Evolutionary conservation across 306 rosid genomes (phyloP).

Genomic region (Quercus bicolor): DNA sequence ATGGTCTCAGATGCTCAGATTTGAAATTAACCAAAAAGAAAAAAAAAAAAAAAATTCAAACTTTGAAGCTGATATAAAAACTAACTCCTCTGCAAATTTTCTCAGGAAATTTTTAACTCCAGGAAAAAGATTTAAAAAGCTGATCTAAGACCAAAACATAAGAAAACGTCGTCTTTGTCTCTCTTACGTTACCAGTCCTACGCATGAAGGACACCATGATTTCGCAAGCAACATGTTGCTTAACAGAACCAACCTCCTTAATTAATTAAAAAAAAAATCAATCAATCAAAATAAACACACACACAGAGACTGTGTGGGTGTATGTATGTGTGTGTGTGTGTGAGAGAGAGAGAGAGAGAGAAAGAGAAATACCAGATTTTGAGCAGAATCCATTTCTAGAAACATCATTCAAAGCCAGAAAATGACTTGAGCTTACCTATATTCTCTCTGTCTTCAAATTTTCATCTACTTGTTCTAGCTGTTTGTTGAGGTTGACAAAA

Average conservation of each 20-base stretch:
- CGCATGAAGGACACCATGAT: not conserved
- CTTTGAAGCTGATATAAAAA: not conserved
- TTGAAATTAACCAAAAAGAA: not conserved
- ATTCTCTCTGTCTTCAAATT: not conserved
- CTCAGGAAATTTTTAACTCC: too few species aligned
- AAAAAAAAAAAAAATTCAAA: not conserved
- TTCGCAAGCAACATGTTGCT: not conserved
- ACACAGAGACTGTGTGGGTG: not conserved
- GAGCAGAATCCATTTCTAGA: conserved; percentile 20
- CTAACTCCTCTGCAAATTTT: not conserved
- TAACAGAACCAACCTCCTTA: not conserved
- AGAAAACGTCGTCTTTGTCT: not conserved
- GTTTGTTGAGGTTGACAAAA: not conserved
- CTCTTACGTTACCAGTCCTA: not conserved
- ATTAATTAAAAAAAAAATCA: too few species aligned
- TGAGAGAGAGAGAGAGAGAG: not conserved
- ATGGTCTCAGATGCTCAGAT: not conserved
- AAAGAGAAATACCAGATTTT: conserved; percentile 14
- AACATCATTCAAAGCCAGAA: conserved; percentile 6
- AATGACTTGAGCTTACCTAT: conserved; percentile 6
- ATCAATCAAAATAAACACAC: not conserved
- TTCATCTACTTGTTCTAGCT: not conserved
- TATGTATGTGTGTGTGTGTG: too few species aligned
- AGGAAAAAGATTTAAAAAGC: not conserved
- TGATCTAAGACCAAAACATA: not conserved